Evolutionary conservation across 1,284 basidiomycete species (phyloP).

Genomic region (Fomitiporia mediterranea): DNA sequence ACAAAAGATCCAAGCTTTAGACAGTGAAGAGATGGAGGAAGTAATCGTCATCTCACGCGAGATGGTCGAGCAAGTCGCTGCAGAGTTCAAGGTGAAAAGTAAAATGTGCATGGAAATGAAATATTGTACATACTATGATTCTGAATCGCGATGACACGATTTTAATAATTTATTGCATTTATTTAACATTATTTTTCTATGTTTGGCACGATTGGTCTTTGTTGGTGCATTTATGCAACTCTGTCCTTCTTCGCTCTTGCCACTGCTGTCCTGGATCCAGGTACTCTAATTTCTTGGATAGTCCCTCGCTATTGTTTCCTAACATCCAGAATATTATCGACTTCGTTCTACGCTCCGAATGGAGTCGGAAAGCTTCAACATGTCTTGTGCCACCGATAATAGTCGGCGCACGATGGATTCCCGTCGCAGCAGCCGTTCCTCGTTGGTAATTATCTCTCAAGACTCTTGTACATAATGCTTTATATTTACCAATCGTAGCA

Average conservation of each 20-base stretch:
- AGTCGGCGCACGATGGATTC: slow-evolving; percentile 5
- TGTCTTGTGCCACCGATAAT: slow-evolving; percentile 9
- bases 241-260: not conserved
- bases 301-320: not conserved
- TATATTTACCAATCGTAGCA: not conserved
- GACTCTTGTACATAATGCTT: not conserved
- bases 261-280: not conserved
- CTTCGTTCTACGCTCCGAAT: too few relatives aligned
- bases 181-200: not conserved
- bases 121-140: slow-evolving; percentile 1
- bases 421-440: slow-evolving; percentile 13
- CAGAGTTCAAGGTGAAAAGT: slow-evolving; percentile 58
- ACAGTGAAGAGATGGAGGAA: slow-evolving; percentile 30
- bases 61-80: slow-evolving; percentile 66
- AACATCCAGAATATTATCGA: too few relatives aligned
- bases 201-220: not conserved
- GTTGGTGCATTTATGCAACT: too few relatives aligned
- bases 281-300: slow-evolving; percentile 1
- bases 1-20: slow-evolving; percentile 30
- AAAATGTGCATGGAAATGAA: slow-evolving; percentile 32
- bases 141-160: not conserved
- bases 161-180: not conserved
- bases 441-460: slow-evolving; percentile 1
- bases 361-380: too few relatives aligned
- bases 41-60: slow-evolving; percentile 62